Conservation (phyloP, 1,139 yeast species). For the Zygoascus hellenicus region DNA sequence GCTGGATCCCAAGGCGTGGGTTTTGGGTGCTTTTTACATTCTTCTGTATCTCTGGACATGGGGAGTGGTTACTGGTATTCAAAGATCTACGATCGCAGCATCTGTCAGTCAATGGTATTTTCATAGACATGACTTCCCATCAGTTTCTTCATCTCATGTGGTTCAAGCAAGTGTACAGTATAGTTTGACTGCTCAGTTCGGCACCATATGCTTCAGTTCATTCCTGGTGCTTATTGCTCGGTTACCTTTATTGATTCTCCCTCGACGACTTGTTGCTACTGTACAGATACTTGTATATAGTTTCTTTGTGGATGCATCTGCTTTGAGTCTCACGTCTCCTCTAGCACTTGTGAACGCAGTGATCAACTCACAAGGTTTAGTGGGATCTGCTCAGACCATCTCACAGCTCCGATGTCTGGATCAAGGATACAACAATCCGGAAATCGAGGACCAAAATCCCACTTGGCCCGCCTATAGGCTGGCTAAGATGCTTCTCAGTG, state of each 20-base stretch:
- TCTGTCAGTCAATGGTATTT: conserved; percentile 40
- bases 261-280: conserved; percentile 27
- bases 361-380: conserved; percentile 30
- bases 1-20: conserved; percentile 32
- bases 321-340: conserved; percentile 33
- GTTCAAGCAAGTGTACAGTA: conserved; percentile 27
- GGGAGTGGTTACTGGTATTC: conserved; percentile 37
- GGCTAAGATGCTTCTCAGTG: conserved; percentile 35
- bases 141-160: conserved; percentile 22
- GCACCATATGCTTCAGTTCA: conserved; percentile 36
- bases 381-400: conserved; percentile 31
- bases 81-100: conserved; percentile 33
- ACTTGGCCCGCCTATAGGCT: conserved; percentile 34
- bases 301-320: conserved; percentile 29
- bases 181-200: conserved; percentile 34
- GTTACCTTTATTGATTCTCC: conserved; percentile 35
- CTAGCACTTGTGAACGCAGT: conserved; percentile 37
- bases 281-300: conserved; percentile 27
- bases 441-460: neutral
- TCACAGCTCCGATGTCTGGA: conserved; percentile 3
- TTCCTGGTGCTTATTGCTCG: conserved; percentile 32
- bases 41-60: conserved; percentile 41
- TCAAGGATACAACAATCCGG: conserved; percentile 1
- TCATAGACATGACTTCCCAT: conserved; percentile 28
- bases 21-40: conserved; percentile 34